Conservation (phyloP, 164 flowering plant genomes). For the Tinospora cordifolia region DNA sequence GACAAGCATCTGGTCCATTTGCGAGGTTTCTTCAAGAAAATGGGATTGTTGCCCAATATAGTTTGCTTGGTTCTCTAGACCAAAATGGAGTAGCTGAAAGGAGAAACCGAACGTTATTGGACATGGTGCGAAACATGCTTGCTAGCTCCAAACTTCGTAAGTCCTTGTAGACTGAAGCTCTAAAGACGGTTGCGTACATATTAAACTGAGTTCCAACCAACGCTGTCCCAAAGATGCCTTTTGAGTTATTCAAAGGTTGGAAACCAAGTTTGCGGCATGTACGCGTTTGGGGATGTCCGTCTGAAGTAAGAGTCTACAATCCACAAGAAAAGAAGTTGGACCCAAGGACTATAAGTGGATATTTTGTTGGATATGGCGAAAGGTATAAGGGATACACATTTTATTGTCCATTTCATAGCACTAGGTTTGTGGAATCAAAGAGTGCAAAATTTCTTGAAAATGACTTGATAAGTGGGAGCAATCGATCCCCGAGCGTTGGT, state of each 20-base stretch:
- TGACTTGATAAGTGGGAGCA: no score
- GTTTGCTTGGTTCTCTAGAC: background rate
- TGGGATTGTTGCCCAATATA: slow-evolving; percentile 3
- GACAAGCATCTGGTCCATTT: no score
- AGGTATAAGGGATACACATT: no score
- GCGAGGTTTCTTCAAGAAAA: no score
- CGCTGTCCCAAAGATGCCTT: slow-evolving; percentile 15
- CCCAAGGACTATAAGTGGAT: no score
- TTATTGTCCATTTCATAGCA: no score
- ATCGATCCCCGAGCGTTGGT: no score
- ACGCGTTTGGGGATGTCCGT: slow-evolving; percentile 19
- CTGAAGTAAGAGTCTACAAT: slow-evolving; percentile 4
- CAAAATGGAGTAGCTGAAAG: background rate
- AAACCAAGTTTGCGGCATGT: slow-evolving; percentile 7
- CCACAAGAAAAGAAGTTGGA: background rate
- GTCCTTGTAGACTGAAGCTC: slow-evolving; percentile 3
- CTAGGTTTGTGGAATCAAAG: no score
- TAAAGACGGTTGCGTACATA: slow-evolving; percentile 12
- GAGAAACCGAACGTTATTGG: no score
- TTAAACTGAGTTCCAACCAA: slow-evolving; percentile 17
- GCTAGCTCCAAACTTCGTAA: background rate
- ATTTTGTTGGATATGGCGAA: no score
- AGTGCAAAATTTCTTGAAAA: no score
- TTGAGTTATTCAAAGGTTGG: slow-evolving; percentile 15
- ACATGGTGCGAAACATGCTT: background rate